Evolutionary conservation across 2,329 filamentous ascomycete species (phyloP), one percentile per base, ranked within the genome.

Genomic region (Penicillium sp.): DNA sequence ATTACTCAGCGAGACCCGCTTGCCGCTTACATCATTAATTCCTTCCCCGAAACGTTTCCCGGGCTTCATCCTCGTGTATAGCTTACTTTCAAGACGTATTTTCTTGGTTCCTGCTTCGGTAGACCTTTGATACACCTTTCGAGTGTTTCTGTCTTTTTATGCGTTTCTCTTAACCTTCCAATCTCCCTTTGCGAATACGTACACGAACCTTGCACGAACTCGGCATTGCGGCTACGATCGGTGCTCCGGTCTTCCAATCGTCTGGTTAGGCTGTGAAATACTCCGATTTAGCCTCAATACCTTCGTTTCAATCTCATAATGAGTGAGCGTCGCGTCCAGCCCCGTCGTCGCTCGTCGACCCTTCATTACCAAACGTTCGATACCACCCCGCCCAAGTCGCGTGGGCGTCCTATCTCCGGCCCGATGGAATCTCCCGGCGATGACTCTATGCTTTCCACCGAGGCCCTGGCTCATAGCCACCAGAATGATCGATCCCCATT

Each of bases 401-500:
- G 77, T 54, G 77, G 78, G 11, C 72, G 75, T 55, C 78, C 78
- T 13, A 73, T 75, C 21, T 78, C 77, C 26, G 74, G 73, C 39
- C 75, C 74, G 44, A 77, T 75, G 39, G 72, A 68, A 46, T 76
- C 74, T 33, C 77, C 77, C 1, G 71, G 66, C 44, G 72, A 71
- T 27, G 63, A 64, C 13, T 67, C 69, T 33, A 23, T 57, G 70
- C 44, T 60, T 60, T 11, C 67, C 31, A 59, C 71, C 64, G 72
- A 73, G 8, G 50, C 62, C 25, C 59, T 49, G 13, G 29, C 11
- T 3, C 3, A 13, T 33, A 53, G 69, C 26, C 53, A 60, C 16
- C 35, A 62, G 1, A 53, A 51, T 26, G 27, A 53, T 3, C 57
- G 85, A 63, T 91, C 91, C 1, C 93, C 93, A 0, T 78, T 99